Percentiles rank a stretch among this genome's conserved stretches.
phyloP scores from a whole-genome alignment of 768 basidiomycete species.

The Auricularia sp. region DNA sequence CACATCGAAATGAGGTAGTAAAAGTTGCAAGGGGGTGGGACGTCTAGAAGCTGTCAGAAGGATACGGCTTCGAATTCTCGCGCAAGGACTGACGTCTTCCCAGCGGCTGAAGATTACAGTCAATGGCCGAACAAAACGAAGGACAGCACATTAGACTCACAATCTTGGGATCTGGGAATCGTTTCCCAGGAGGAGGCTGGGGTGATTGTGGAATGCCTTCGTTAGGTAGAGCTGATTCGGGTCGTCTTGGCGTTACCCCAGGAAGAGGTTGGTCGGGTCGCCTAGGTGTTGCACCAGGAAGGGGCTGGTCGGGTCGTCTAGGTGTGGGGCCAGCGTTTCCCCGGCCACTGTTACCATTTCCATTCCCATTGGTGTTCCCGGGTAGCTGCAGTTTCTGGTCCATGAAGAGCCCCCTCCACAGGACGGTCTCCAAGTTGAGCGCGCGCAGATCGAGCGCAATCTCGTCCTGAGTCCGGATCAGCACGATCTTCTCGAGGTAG shows the following conservation, averaged over 20 bases:
- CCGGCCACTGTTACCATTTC: neutral
- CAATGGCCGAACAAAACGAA: neutral
- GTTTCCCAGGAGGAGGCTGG: neutral
- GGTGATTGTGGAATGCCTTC: neutral
- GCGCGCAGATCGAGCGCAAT: slow-evolving; percentile 49
- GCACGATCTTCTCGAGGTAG: slow-evolving; percentile 50
- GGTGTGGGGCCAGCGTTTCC: too few relatives aligned
- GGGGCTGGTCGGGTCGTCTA: too few relatives aligned
- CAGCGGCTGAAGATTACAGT: neutral
- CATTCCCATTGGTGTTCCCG: neutral
- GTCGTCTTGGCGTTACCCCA: too few relatives aligned
- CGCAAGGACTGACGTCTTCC: neutral
- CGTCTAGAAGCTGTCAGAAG: neutral
- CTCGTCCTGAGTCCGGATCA: slow-evolving; percentile 52
- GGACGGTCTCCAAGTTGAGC: slow-evolving; percentile 28
- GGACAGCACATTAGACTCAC: neutral
- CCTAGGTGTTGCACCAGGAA: too few relatives aligned
- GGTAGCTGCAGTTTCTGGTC: neutral
- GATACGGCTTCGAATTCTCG: neutral
- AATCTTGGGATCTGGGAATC: neutral
- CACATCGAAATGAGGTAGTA: neutral
- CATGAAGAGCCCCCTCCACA: neutral
- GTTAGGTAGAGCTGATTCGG: too few relatives aligned
- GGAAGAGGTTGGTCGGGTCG: too few relatives aligned
- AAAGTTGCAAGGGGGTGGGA: neutral